These are phyloP conservation scores for Vanilla planifolia DNA, from an alignment of 106 monocot genomes.

Conservation along the genomic window DNA sequence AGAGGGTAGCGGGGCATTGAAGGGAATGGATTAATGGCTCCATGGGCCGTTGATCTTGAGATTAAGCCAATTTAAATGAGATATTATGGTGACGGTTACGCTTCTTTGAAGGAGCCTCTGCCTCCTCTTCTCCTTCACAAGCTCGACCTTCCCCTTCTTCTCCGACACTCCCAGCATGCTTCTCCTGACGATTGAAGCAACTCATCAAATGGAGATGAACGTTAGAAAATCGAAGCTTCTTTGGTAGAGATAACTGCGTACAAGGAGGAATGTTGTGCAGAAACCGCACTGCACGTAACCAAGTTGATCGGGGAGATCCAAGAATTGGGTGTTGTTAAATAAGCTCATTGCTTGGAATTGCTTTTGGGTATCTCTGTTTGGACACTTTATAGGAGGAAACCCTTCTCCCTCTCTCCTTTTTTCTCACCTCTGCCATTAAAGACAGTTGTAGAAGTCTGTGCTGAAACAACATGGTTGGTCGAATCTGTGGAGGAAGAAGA, in stretches of 20 bases:
- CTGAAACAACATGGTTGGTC: background rate
- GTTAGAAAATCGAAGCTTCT: too few relatives aligned
- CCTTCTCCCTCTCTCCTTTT: background rate
- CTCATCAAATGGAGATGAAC: too few relatives aligned
- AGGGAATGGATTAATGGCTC: too few relatives aligned
- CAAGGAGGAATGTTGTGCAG: conserved; percentile 75
- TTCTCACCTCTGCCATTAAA: background rate
- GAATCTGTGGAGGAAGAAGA: background rate
- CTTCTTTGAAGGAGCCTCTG: too few relatives aligned
- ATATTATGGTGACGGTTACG: too few relatives aligned
- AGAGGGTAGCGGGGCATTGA: background rate
- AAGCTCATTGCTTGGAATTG: conserved; percentile 28
- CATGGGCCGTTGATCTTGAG: too few relatives aligned
- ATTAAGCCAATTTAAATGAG: too few relatives aligned
- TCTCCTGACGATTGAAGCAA: conserved; percentile 14
- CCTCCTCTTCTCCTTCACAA: conserved; percentile 8
- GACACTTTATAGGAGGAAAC: too few relatives aligned
- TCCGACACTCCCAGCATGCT: conserved; percentile 13
- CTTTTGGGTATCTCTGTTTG: too few relatives aligned
- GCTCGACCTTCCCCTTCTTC: background rate
- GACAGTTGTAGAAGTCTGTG: too few relatives aligned
- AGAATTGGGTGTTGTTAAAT: conserved; percentile 35
- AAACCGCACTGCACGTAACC: conserved; percentile 90
- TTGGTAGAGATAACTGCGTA: too few relatives aligned
- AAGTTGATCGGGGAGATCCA: conserved; percentile 63